Evolutionary conservation across 441 rosid species (phyloP), one percentile per base, ranked within the genome.

Genomic region (Pelargonium australe): DNA sequence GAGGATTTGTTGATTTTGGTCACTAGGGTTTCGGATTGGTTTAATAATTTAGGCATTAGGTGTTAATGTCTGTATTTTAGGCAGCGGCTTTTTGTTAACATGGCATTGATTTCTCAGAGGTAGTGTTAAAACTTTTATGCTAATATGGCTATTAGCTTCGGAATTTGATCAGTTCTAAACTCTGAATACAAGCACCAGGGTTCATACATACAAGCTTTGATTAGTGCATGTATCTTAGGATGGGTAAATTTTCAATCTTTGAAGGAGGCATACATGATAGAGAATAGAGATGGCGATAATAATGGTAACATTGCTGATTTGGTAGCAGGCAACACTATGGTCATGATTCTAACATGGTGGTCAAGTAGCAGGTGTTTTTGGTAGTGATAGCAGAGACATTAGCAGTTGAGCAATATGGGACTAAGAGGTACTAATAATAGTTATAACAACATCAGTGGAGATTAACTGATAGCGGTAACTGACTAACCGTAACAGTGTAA

Each of bases 1-100:
- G 7, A 4, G 4, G 37, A 34, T 67, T 58, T 72, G 9, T 67
- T 23, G 58, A 58, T 68, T 60, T 61, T 63, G 57, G 7, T 37
- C 61, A 16, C 61, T 55, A 55, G 25, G 23, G 61, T 16, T 51
- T 55, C 19, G 19, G 25, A 19, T 3, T 17, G 9, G 17, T 17
- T 53, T 17, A 55, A 7, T 55, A 11, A 6, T 55, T 55, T 16
- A 55, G 61, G 61, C 23, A 6, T n/a, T 51, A 7, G 61, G 25
- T 23, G 25, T 23, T 23, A 1, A 1, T 16, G 25, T 55, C 19
- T 55, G 61, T 16, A 4, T 55, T 55, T 55, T 55, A 55, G 61
- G 17, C 61, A 55, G 23, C 23, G 17, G 61, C 61, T 17, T 16
- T 17, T 8, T 17, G 61, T 55, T 55, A 55, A 55, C 2, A 13